These are phyloP conservation scores for Trichothecium roseum DNA, from an alignment of 2,329 filamentous ascomycete species.

Conservation along the genomic window DNA sequence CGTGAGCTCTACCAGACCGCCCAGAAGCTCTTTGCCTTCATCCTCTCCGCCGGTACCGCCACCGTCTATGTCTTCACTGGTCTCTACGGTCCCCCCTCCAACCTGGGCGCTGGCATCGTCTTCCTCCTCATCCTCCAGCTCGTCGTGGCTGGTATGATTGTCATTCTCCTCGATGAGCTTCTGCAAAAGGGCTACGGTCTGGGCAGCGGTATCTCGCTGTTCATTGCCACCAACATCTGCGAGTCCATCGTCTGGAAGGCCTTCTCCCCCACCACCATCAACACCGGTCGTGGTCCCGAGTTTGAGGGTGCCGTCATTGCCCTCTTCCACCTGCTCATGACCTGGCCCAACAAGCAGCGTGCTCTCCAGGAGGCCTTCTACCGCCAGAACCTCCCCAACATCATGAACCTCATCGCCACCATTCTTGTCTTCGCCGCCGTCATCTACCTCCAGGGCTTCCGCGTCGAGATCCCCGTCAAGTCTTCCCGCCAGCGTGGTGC, in stretches of 20 bases:
- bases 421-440: conserved; percentile 90
- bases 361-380: conserved; percentile 98
- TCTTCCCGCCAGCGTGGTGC: conserved; percentile 97
- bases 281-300: conserved; percentile 97
- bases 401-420: conserved; percentile 96
- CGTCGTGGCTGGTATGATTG: conserved; percentile 93
- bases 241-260: conserved; percentile 99
- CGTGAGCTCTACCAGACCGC: conserved; percentile 99
- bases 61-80: conserved; percentile 98
- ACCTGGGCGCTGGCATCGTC: conserved; percentile 95
- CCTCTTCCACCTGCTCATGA: conserved; percentile 94
- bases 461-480: conserved; percentile 99
- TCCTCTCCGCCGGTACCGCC: conserved; percentile 93
- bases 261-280: conserved; percentile 97
- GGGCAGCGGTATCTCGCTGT: conserved; percentile 95
- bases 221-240: conserved; percentile 99
- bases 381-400: conserved; percentile 97
- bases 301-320: conserved; percentile 98
- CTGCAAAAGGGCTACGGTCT: conserved; percentile 99
- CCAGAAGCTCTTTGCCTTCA: conserved; percentile 97
- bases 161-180: conserved; percentile 97
- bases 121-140: conserved; percentile 97
- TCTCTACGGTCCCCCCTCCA: conserved; percentile 92
- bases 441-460: conserved; percentile 99
- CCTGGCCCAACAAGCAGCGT: conserved; percentile 98